Percentiles rank a stretch among this genome's conserved stretches.
phyloP scores from a whole-genome alignment of 2,329 filamentous ascomycete species.

The Achaetomium macrosporum region DNA sequence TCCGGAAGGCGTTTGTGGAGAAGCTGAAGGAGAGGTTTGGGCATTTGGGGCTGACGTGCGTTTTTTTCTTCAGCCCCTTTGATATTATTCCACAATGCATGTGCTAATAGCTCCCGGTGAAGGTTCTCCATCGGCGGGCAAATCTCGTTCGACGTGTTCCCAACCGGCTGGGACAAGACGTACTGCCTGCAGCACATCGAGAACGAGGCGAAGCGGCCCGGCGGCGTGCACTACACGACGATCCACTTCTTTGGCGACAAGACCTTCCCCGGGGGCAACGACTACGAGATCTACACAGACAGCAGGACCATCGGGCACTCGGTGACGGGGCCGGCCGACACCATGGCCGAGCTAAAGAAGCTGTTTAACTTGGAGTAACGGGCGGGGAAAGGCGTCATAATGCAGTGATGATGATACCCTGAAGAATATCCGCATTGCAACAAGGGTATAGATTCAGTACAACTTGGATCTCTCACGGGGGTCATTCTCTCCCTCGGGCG shows the following conservation, averaged over 20 bases:
- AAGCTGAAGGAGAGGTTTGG: slow-evolving; percentile 74
- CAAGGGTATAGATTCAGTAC: too few species aligned
- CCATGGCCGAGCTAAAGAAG: slow-evolving; percentile 71
- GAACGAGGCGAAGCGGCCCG: slow-evolving; percentile 64
- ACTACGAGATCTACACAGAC: slow-evolving; percentile 89
- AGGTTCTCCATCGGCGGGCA: slow-evolving; percentile 93
- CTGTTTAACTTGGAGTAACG: slow-evolving; percentile 60
- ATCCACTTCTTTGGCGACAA: slow-evolving; percentile 99
- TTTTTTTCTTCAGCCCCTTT: background rate
- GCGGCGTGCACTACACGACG: slow-evolving; percentile 71
- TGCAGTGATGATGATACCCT: background rate
- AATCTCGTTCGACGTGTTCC: slow-evolving; percentile 98
- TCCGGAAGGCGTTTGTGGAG: slow-evolving; percentile 71
- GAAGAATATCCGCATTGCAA: too few species aligned
- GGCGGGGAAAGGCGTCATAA: slow-evolving; percentile 8
- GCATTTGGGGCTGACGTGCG: slow-evolving; percentile 74
- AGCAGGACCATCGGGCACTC: slow-evolving; percentile 76
- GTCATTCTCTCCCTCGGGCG: too few species aligned
- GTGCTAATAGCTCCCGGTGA: background rate
- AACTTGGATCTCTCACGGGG: too few species aligned
- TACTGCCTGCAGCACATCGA: slow-evolving; percentile 90
- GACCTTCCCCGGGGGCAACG: slow-evolving; percentile 83
- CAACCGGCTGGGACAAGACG: slow-evolving; percentile 95
- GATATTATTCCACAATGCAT: background rate
- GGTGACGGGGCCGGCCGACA: slow-evolving; percentile 77